These are phyloP conservation scores for Cajanus cajan DNA, from an alignment of 306 rosid species.

Conservation along the genomic window DNA sequence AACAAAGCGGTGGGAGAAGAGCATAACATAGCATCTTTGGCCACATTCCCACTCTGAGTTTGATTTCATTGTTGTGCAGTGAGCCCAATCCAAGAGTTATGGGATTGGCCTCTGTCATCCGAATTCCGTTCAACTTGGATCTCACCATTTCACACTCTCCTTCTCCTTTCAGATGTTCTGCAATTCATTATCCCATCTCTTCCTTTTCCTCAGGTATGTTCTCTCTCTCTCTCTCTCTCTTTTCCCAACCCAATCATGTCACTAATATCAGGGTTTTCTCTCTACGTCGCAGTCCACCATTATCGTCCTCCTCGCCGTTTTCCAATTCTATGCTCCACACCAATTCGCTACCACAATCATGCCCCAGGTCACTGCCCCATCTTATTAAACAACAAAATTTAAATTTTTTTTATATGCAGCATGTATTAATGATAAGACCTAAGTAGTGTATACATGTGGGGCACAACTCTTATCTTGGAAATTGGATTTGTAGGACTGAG, in stretches of 20 bases:
- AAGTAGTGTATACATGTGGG: no score
- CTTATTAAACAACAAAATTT: not conserved
- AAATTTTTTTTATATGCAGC: no score
- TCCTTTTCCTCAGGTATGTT: slow-evolving; percentile 45
- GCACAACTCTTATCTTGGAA: no score
- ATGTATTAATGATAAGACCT: no score
- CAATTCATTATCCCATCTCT: slow-evolving; percentile 23
- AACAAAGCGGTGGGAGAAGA: not conserved
- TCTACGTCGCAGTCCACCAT: slow-evolving; percentile 40
- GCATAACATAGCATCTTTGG: not conserved
- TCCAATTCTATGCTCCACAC: slow-evolving; percentile 49
- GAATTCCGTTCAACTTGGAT: slow-evolving; percentile 37
- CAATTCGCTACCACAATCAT: slow-evolving; percentile 46
- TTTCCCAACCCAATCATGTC: not conserved
- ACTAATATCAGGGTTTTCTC: not conserved
- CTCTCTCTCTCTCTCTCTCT: not conserved
- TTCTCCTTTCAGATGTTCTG: slow-evolving; percentile 39
- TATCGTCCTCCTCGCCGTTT: slow-evolving; percentile 35
- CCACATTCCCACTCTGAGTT: not conserved
- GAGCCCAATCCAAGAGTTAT: slow-evolving; percentile 21
- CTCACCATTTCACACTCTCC: slow-evolving; percentile 33
- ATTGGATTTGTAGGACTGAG: no score
- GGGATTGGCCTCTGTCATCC: slow-evolving; percentile 68
- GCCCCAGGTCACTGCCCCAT: slow-evolving; percentile 48
- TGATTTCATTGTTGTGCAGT: not conserved